Evolutionary conservation across 2,329 filamentous ascomycete genomes (phyloP).

Genomic region (Aspergillus felis): DNA sequence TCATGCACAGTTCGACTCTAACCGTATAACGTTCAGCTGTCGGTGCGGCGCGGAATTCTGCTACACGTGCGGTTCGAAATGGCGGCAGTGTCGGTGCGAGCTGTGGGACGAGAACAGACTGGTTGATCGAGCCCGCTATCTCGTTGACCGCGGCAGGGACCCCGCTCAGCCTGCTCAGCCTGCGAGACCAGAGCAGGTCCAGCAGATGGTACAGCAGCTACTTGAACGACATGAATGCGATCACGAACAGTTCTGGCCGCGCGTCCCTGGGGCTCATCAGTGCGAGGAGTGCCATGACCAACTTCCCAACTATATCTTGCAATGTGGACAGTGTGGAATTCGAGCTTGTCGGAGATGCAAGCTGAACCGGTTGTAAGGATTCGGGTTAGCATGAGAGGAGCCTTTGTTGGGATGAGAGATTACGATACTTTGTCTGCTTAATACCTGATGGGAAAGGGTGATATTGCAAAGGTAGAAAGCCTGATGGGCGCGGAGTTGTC

Average conservation of each 20-base stretch:
- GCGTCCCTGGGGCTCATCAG: neutral
- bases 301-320: constrained; percentile 6
- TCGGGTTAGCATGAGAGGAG: neutral
- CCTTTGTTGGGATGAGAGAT: neutral
- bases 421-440: neutral
- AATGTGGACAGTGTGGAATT: constrained; percentile 7
- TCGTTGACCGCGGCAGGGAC: constrained; percentile 1
- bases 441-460: neutral
- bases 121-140: constrained; percentile 4
- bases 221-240: constrained; percentile 13
- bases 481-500: neutral
- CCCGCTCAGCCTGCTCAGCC: neutral
- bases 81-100: constrained; percentile 25
- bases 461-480: neutral
- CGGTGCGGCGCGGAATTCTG: constrained; percentile 30
- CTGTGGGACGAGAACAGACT: constrained; percentile 26
- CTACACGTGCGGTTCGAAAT: constrained; percentile 25
- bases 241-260: constrained; percentile 8
- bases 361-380: constrained; percentile 9
- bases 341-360: constrained; percentile 8
- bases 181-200: constrained; percentile 3
- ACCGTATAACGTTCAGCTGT: constrained; percentile 15
- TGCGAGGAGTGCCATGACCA: constrained; percentile 8
- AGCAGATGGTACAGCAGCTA: constrained; percentile 5
- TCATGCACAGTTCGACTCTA: neutral